Evolutionary conservation across 2,329 filamentous ascomycete genomes (phyloP), one percentile per base, ranked within the genome.

Genomic region (Paecilomyces variotii): DNA sequence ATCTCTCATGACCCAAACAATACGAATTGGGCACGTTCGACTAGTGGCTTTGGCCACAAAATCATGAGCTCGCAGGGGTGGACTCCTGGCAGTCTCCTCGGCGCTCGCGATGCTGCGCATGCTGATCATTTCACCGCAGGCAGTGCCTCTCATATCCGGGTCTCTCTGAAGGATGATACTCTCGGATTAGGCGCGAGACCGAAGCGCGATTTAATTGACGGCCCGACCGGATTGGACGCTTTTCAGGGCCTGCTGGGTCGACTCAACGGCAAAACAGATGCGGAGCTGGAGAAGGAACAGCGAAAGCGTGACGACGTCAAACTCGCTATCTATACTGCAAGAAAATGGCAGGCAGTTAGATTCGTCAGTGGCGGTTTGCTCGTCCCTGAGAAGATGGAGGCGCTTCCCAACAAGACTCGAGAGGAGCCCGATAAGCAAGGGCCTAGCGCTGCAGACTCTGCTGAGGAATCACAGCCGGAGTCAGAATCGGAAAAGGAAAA

Each of bases 1-100:
- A 86, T 97, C 70, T 88, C 88, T 64, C 83, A 88, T 72, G 94
- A 99, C 76, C 94, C 94, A 6, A 97, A 97, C 78, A 99, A 97
- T 75, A 96, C 90, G 54, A 86, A 84, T 81, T 99, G 94, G 94
- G 87, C 88, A 58, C 87, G 87, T 68, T 88, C 92, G 71, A 90
- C 88, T 63, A 83, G 83, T 58, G 87, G 86, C 57, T 97, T 94
- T 73, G 94, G 94, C 65, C 92, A 96, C 73, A 90, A 87, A 70
- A 93, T 97, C 65, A 86, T 99, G 69, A 85, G 87, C 55, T 82
- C 88, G 14, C 91, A 97, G 69, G 94, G 94, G 63, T 99, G 94
- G 94, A 83, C 87, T 61, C 91, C 92, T 0, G 94, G 94, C 35
- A 82, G 88, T 64, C 89, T 85, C 56, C 84, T 99, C 25, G 94